phyloP scores from a whole-genome alignment of 306 rosid genomes.

The Ziziphus jujuba region DNA sequence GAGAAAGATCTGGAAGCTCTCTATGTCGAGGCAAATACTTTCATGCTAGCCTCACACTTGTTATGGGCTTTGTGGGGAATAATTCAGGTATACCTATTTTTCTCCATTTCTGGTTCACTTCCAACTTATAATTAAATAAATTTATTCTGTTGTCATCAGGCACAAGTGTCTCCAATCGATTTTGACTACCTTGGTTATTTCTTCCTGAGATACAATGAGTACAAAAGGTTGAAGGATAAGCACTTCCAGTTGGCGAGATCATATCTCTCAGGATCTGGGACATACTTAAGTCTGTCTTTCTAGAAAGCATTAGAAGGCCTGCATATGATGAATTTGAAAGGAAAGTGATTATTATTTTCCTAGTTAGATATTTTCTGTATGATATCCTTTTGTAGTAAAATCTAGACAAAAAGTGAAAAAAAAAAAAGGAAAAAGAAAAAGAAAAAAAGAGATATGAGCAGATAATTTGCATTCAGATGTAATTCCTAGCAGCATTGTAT shows the following conservation, averaged over 20 bases:
- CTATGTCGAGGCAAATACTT: slow-evolving; percentile 76
- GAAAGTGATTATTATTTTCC: slow-evolving; percentile 7
- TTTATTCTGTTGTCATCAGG: slow-evolving; percentile 44
- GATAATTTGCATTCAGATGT: slow-evolving; percentile 27
- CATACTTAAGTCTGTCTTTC: slow-evolving; percentile 2
- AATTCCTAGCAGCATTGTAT: slow-evolving; percentile 5
- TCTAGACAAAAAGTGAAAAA: slow-evolving; percentile 8
- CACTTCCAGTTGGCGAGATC: slow-evolving; percentile 45
- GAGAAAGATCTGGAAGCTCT: slow-evolving; percentile 64
- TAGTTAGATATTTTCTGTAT: slow-evolving; percentile 23
- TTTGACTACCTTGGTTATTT: slow-evolving; percentile 80
- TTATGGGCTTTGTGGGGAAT: slow-evolving; percentile 96
- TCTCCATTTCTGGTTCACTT: slow-evolving; percentile 13
- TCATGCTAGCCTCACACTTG: slow-evolving; percentile 68
- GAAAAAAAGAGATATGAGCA: background rate
- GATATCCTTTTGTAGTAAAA: slow-evolving; percentile 32
- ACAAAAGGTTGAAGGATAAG: slow-evolving; percentile 59
- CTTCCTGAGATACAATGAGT: slow-evolving; percentile 79
- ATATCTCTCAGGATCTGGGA: slow-evolving; percentile 41
- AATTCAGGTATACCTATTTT: slow-evolving; percentile 74
- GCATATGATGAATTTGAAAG: slow-evolving; percentile 10
- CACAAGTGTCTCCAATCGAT: slow-evolving; percentile 69
- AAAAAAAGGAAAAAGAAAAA: no score
- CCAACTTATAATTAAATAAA: background rate
- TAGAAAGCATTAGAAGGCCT: slow-evolving; percentile 2